A percentile compares a stretch with the other conserved stretches of the same genome.
Evolutionary conservation across 768 basidiomycete genomes (phyloP).

Genomic region (Mycena vulgaris): DNA sequence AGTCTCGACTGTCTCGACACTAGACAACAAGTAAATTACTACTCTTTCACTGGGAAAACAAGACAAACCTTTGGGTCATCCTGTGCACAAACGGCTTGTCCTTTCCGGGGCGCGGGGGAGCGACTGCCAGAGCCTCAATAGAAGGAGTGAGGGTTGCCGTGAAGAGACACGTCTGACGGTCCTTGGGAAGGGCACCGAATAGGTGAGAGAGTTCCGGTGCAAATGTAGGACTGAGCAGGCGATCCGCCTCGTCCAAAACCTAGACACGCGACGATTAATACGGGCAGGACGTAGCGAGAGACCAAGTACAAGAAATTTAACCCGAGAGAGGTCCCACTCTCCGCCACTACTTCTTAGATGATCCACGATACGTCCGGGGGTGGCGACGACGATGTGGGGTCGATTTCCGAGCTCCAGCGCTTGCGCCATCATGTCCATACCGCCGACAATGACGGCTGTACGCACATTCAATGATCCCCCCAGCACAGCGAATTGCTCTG

Average conservation of each 20-base stretch:
- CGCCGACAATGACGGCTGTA: conserved; percentile 94
- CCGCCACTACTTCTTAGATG: conserved; percentile 83
- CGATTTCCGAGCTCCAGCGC: conserved; percentile 87
- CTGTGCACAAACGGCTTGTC: conserved; percentile 89
- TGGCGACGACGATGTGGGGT: conserved; percentile 96
- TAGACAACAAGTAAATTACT: conserved; percentile 49
- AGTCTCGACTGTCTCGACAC: conserved; percentile 91
- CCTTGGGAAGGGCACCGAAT: conserved; percentile 82
- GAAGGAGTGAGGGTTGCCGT: conserved; percentile 94
- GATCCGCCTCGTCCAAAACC: conserved; percentile 98
- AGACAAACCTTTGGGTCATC: conserved; percentile 77
- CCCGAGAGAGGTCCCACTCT: conserved; percentile 88
- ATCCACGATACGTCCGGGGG: conserved; percentile 95
- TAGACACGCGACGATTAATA: conserved; percentile 47
- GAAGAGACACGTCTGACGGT: conserved; percentile 97
- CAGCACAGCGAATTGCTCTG: conserved; percentile 95
- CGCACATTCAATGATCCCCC: conserved; percentile 86
- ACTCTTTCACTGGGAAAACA: background rate
- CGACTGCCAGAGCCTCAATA: conserved; percentile 83
- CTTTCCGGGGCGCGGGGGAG: conserved; percentile 86
- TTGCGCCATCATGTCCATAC: conserved; percentile 98
- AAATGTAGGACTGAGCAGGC: conserved; percentile 91
- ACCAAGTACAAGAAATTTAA: conserved; percentile 74
- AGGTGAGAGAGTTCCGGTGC: conserved; percentile 86
- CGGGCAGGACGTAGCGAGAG: background rate